Base-by-base conservation (phyloP, 805 yeast genomes). In the Teunomyces cretensis region DNA sequence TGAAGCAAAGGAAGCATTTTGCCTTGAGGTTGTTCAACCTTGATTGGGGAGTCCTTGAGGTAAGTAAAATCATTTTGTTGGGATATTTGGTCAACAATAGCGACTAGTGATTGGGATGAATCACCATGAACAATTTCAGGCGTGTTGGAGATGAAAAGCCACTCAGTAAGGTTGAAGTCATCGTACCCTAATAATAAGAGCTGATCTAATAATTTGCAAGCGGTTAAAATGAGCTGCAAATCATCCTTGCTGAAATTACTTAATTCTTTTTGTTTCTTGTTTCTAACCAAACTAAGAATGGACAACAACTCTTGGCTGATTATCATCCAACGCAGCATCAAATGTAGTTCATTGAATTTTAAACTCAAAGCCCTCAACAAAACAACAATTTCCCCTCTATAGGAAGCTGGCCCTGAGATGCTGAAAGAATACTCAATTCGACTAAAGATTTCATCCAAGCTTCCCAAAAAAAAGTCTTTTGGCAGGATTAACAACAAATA, bases 71-170 rank as follows among this genome's bases (percentile, higher is more conserved):
- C 72, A 8, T 67, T 65, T 17, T 58, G 58, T 12, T 52, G 50
- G 8, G 74, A 68, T n/a, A 71, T 70, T 44, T 62, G 67, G 46
- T 84, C 90, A 17, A 81, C 64, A 11, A 81, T 54, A 0, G 81
- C 72, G 9, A 60, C 50, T 9, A 54, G 46, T 11, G 43, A 50
- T 22, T 53, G 43, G 3, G 45, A 46, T 3, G 53, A 39, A 9
- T 53, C 44, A 13, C 74, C 72, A 53, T 72, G 75, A 26, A 78
- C 72, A 14, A 84, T 81, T 47, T 81, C 84, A 13, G 81, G 73
- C 13, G 79, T 81, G 54, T 86, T 88, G 22, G 83, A 75, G 9
- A 92, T 78, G 58, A 89, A 94, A 1, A 94, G 68, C 98, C 98
- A 92, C 56, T 89, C 94, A 49, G 79, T 59, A 62, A 80, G 58